Conservation (phyloP, 495 filamentous ascomycete species). For the Xylaria curta region DNA sequence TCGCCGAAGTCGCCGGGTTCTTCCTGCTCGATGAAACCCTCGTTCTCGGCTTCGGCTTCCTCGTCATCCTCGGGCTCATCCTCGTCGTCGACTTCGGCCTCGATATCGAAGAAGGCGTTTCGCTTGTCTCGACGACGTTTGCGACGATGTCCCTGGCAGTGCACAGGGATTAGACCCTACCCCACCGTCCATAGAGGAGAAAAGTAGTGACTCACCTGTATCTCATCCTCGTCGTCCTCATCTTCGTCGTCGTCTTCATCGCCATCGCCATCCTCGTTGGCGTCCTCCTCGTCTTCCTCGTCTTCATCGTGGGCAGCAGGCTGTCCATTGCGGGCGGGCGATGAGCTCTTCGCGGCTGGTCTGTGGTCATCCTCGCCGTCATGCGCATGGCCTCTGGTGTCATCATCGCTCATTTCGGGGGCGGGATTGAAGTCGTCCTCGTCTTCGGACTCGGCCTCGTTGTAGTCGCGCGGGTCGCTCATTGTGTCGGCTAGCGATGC, state of each 20-base stretch:
- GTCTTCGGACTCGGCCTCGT: conserved; percentile 67
- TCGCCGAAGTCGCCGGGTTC: conserved; percentile 90
- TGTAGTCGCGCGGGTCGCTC: conserved; percentile 43
- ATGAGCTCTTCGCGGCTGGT: conserved; percentile 33
- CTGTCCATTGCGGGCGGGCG: conserved; percentile 30
- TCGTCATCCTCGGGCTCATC: conserved; percentile 88
- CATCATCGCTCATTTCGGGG: conserved; percentile 72
- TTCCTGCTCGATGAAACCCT: conserved; percentile 85
- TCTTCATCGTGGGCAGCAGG: conserved; percentile 37
- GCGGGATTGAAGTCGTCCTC: conserved; percentile 84
- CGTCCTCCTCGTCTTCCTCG: conserved; percentile 36
- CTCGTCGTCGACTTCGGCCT: conserved; percentile 95
- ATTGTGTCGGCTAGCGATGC: conserved; percentile 49
- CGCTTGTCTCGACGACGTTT: conserved; percentile 78
- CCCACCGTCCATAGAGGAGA: neutral
- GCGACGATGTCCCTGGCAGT: conserved; percentile 68
- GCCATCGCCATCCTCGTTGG: conserved; percentile 41
- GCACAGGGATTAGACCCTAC: neutral
- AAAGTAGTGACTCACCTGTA: conserved; percentile 51
- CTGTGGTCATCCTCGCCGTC: conserved; percentile 36
- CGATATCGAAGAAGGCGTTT: conserved; percentile 89
- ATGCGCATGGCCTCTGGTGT: conserved; percentile 57
- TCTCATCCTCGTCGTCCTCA: conserved; percentile 65
- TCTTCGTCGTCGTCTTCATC: conserved; percentile 66
- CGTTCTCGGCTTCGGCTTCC: conserved; percentile 83